phyloP scores from a whole-genome alignment of 495 filamentous ascomycete genomes.

The Aspergillus sparsus region DNA sequence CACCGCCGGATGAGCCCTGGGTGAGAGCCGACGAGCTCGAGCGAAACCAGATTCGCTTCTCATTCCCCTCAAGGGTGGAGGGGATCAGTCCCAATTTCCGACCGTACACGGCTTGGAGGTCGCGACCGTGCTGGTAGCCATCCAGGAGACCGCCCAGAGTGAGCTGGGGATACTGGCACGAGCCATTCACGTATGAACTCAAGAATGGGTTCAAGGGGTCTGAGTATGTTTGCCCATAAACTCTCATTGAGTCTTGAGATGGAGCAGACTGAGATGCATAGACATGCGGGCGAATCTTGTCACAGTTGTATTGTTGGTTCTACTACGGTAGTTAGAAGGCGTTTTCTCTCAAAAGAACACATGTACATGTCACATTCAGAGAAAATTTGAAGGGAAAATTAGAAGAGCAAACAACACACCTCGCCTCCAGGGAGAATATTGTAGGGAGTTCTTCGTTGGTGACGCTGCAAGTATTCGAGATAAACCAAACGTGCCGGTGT shows the following conservation, averaged over 20 bases:
- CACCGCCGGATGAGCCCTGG: slow-evolving; percentile 41
- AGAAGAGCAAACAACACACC: slow-evolving; percentile 21
- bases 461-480: slow-evolving; percentile 46
- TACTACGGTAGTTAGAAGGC: slow-evolving; percentile 15
- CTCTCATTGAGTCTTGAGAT: slow-evolving; percentile 29
- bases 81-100: slow-evolving; percentile 39
- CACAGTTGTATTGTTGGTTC: slow-evolving; percentile 46
- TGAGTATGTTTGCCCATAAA: slow-evolving; percentile 45
- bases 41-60: slow-evolving; percentile 41
- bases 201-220: slow-evolving; percentile 43
- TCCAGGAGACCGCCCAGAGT: slow-evolving; percentile 47
- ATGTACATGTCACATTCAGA: no score
- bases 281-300: slow-evolving; percentile 42
- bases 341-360: not conserved
- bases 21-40: slow-evolving; percentile 42
- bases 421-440: slow-evolving; percentile 47
- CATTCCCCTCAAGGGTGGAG: slow-evolving; percentile 9
- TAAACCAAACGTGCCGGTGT: slow-evolving; percentile 39
- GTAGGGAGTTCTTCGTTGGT: slow-evolving; percentile 45
- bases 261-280: slow-evolving; percentile 32
- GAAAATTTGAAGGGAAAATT: not conserved
- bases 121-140: slow-evolving; percentile 45
- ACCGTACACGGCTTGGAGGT: slow-evolving; percentile 42
- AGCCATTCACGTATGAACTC: slow-evolving; percentile 35
- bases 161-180: slow-evolving; percentile 49